Conservation (phyloP, 192 early-diverging fungal species). For the Coemansia sp. region DNA sequence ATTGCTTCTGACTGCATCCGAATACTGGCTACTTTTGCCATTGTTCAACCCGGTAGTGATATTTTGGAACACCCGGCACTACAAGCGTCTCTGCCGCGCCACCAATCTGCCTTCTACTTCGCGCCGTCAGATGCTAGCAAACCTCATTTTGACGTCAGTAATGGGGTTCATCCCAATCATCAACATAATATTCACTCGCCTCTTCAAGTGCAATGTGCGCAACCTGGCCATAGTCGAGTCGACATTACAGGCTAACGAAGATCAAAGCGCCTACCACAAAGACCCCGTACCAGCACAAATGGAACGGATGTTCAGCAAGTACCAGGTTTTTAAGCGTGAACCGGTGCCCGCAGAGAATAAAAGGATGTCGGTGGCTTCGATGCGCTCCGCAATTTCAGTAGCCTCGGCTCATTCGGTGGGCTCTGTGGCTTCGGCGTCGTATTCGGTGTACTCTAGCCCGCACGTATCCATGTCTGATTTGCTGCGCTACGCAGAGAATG, state of each 20-base stretch:
- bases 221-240: conserved; percentile 31
- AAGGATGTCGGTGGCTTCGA: background rate
- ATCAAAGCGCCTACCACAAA: conserved; percentile 6
- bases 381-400: background rate
- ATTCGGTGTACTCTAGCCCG: conserved; percentile 29
- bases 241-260: conserved; percentile 28
- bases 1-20: conserved; percentile 26
- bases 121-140: conserved; percentile 18
- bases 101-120: conserved; percentile 2
- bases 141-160: conserved; percentile 23
- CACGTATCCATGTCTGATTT: conserved; percentile 19
- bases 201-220: conserved; percentile 46
- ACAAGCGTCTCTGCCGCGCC: conserved; percentile 15
- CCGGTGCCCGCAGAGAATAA: background rate
- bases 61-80: conserved; percentile 22
- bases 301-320: conserved; percentile 24
- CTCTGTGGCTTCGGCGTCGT: conserved; percentile 2
- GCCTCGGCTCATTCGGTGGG: background rate
- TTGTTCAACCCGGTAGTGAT: conserved; percentile 43
- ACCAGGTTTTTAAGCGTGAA: conserved; percentile 24
- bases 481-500: background rate
- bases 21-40: conserved; percentile 40
- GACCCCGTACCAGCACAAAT: conserved; percentile 7
- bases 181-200: conserved; percentile 37
- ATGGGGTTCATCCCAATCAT: conserved; percentile 35